Conservation (phyloP, 2,329 filamentous ascomycete genomes). For the Aureobasidium subglaciale region DNA sequence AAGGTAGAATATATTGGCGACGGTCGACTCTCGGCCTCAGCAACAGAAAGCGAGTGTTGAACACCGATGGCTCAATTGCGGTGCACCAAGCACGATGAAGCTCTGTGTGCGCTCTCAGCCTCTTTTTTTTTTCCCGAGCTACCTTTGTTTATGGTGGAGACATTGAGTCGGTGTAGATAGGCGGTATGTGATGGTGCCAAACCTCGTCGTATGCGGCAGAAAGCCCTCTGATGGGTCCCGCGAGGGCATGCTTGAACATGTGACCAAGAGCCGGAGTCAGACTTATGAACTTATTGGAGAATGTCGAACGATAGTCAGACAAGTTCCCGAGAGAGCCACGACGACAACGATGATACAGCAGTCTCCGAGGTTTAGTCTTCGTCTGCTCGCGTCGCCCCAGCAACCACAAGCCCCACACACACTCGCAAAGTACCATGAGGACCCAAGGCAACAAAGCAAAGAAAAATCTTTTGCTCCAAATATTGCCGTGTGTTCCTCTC, state of each 20-base stretch:
- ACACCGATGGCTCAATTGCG: not conserved
- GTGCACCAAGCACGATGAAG: not conserved
- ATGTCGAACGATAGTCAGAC: not conserved
- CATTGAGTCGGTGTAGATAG: not conserved
- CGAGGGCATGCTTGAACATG: not conserved
- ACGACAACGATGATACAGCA: constrained; percentile 9
- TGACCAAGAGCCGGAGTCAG: not conserved
- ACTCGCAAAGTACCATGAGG: not conserved
- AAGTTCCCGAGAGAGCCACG: not conserved
- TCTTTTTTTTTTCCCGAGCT: not conserved
- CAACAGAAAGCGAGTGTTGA: not conserved
- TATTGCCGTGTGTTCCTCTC: not conserved
- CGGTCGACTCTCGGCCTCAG: not conserved
- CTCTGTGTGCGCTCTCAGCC: not conserved
- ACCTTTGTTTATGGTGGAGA: not conserved
- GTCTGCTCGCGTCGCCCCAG: constrained; percentile 2
- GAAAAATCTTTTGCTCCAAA: not conserved
- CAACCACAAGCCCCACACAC: constrained; percentile 6
- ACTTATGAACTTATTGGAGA: not conserved
- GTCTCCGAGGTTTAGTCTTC: not conserved
- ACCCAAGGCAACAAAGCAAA: not conserved
- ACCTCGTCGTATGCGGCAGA: not conserved
- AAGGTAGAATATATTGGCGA: not conserved
- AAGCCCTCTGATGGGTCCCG: not conserved
- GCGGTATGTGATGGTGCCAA: constrained; percentile 6